Evolutionary conservation across 1,284 basidiomycete genomes (phyloP).

Genomic region (Fomes fomentarius): DNA sequence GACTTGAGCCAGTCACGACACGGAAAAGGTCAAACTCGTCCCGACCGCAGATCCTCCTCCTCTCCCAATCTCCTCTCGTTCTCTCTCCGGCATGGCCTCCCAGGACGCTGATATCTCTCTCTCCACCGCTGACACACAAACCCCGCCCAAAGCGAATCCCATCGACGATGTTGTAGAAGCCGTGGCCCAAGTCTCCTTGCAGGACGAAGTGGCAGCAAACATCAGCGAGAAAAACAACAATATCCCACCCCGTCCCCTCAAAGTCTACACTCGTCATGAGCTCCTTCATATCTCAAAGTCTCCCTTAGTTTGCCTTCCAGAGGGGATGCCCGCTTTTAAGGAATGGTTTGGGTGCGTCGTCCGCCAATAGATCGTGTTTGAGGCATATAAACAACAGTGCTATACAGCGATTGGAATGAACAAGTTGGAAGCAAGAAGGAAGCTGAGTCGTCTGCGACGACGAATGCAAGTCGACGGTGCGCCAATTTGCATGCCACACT

Average conservation of each 20-base stretch:
- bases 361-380: slow-evolving; percentile 13
- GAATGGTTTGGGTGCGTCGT: slow-evolving; percentile 84
- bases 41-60: slow-evolving; percentile 12
- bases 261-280: slow-evolving; percentile 68
- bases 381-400: slow-evolving; percentile 17
- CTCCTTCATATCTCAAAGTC: slow-evolving; percentile 72
- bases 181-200: slow-evolving; percentile 41
- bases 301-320: slow-evolving; percentile 74
- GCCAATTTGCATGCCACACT: slow-evolving; percentile 20
- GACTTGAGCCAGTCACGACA: slow-evolving; percentile 20
- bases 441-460: slow-evolving; percentile 50
- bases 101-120: slow-evolving; percentile 19
- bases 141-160: slow-evolving; percentile 24
- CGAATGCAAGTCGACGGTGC: slow-evolving; percentile 61
- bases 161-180: slow-evolving; percentile 37
- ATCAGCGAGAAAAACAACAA: slow-evolving; percentile 33
- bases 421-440: slow-evolving; percentile 71
- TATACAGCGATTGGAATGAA: slow-evolving; percentile 53
- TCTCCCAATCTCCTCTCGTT: slow-evolving; percentile 6
- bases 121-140: slow-evolving; percentile 9
- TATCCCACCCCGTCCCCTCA: slow-evolving; percentile 44
- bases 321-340: slow-evolving; percentile 78
- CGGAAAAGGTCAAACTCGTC: slow-evolving; percentile 24
- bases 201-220: slow-evolving; percentile 34
- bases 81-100: slow-evolving; percentile 29